A percentile compares a stretch with the other conserved stretches of the same genome.
Evolutionary conservation across 805 yeast genomes (phyloP).

Genomic region (Pichia californica): DNA sequence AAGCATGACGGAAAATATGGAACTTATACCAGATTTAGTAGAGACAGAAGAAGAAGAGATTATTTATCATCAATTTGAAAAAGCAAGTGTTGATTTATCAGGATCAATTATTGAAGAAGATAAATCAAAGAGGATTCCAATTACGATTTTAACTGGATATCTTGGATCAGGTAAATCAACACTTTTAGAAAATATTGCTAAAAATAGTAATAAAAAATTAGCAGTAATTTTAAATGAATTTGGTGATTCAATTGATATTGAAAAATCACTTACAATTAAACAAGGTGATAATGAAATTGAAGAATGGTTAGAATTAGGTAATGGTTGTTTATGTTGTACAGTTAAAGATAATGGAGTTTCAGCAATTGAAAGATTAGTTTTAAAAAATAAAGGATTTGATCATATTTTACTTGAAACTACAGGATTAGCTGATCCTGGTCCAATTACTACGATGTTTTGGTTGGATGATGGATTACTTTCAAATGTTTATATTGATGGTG

Average conservation of each 20-base stretch:
- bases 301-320: conserved; percentile 95
- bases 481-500: conserved; percentile 84
- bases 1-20: conserved; percentile 15
- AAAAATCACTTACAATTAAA: conserved; percentile 71
- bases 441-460: conserved; percentile 97
- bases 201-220: conserved; percentile 60
- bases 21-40: conserved; percentile 26
- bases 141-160: conserved; percentile 91
- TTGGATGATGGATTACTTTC: conserved; percentile 83
- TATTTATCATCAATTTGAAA: conserved; percentile 16
- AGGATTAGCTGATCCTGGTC: conserved; percentile 97
- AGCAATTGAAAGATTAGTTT: conserved; percentile 85
- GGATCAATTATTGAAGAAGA: conserved; percentile 17
- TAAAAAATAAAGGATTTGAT: conserved; percentile 63
- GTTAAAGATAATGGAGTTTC: conserved; percentile 92
- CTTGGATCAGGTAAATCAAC: conserved; percentile 94
- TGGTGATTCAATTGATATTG: conserved; percentile 87
- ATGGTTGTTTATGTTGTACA: conserved; percentile 95
- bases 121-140: conserved; percentile 56
- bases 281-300: conserved; percentile 52
- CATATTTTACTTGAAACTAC: conserved; percentile 91
- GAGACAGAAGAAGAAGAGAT: conserved; percentile 20
- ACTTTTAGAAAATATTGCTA: conserved; percentile 65
- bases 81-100: conserved; percentile 12
- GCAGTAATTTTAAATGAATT: conserved; percentile 92